Percentiles rank a stretch among this genome's conserved stretches.
phyloP scores from a whole-genome alignment of 2,329 filamentous ascomycete genomes.

The Coniochaeta prunicola region DNA sequence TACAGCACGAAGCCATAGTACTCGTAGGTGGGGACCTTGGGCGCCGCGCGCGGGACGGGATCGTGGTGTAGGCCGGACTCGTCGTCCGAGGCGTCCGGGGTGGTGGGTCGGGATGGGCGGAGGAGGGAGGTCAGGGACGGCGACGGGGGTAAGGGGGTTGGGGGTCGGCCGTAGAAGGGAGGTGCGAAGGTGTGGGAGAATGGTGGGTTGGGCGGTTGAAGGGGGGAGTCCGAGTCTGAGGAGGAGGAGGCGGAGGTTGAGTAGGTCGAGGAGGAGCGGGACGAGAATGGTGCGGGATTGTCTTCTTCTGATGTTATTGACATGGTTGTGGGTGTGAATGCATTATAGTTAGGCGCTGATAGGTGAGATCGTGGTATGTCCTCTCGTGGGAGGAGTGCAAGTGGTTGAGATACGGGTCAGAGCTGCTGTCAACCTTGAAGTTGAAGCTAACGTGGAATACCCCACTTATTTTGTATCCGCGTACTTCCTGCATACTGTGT shows the following conservation, averaged over 20 bases:
- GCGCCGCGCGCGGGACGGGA: slow-evolving; percentile 55
- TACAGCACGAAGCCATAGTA: slow-evolving; percentile 99
- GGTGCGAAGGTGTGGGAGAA: slow-evolving; percentile 57
- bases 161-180: slow-evolving; percentile 96
- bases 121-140: slow-evolving; percentile 89
- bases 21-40: slow-evolving; percentile 97
- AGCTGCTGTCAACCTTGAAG: background rate
- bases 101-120: slow-evolving; percentile 84
- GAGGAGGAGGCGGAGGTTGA: slow-evolving; percentile 6
- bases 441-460: background rate
- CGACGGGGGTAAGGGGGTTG: slow-evolving; percentile 85
- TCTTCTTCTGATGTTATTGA: slow-evolving; percentile 3
- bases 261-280: background rate
- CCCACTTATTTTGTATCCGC: too few relatives aligned
- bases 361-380: background rate
- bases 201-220: slow-evolving; percentile 32
- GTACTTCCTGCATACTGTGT: too few relatives aligned
- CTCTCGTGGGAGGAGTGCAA: background rate
- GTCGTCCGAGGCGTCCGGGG: slow-evolving; percentile 84
- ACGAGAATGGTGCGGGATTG: background rate
- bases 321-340: background rate
- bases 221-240: slow-evolving; percentile 18
- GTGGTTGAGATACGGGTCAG: background rate
- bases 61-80: slow-evolving; percentile 67
- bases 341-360: background rate